Conservation (phyloP, 2,329 filamentous ascomycete genomes). For the Sclerotiophoma versabilis region DNA sequence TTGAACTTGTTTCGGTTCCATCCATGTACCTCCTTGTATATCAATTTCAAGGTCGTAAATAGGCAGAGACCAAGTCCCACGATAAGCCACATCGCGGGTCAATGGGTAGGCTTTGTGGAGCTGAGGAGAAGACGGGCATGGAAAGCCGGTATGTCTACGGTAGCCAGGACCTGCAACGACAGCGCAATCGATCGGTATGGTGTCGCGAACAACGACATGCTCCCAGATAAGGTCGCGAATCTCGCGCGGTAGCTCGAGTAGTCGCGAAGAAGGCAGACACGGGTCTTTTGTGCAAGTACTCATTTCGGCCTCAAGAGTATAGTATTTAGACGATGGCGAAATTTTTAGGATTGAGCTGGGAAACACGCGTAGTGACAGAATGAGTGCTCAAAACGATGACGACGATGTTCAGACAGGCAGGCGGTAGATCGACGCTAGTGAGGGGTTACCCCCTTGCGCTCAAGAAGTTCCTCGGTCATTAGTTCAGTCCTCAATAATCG, state of each 20-base stretch:
- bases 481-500: not conserved
- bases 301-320: not conserved
- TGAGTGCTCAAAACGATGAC: not conserved
- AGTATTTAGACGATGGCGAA: too few relatives aligned
- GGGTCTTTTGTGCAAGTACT: not conserved
- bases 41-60: slow-evolving; percentile 25
- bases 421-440: slow-evolving; percentile 5
- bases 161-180: slow-evolving; percentile 6
- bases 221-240: slow-evolving; percentile 32
- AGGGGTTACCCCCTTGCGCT: not conserved
- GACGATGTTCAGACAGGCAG: slow-evolving; percentile 1
- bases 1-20: slow-evolving; percentile 17
- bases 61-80: slow-evolving; percentile 27
- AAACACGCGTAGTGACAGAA: not conserved
- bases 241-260: slow-evolving; percentile 24
- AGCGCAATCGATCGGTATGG: slow-evolving; percentile 26
- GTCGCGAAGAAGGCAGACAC: not conserved
- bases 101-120: slow-evolving; percentile 19
- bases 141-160: slow-evolving; percentile 7
- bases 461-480: not conserved
- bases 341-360: not conserved
- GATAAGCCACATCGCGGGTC: slow-evolving; percentile 9
- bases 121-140: slow-evolving; percentile 8
- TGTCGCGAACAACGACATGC: slow-evolving; percentile 23
- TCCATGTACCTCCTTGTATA: slow-evolving; percentile 15